These are phyloP conservation scores for Ceratocystis cubensis DNA, from an alignment of 2,329 filamentous ascomycete genomes.

Conservation along the genomic window DNA sequence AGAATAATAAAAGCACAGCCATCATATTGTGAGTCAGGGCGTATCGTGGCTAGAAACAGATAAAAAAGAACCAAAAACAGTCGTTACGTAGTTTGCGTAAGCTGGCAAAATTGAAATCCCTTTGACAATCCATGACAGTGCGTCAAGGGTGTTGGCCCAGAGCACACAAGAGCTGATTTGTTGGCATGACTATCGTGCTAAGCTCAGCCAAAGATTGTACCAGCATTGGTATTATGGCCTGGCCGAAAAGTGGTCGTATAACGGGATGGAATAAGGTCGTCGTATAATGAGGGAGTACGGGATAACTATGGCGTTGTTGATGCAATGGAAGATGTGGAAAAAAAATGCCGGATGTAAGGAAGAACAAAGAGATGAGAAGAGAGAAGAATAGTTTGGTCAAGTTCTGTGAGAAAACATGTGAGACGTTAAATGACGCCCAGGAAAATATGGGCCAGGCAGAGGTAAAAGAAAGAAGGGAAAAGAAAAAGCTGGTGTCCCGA, in stretches of 20 bases:
- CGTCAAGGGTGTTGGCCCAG: background rate
- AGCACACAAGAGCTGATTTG: background rate
- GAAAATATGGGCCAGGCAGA: conserved; percentile 9
- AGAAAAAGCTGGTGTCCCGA: conserved; percentile 26
- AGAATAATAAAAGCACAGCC: background rate
- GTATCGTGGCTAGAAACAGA: conserved; percentile 2
- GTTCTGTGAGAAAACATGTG: background rate
- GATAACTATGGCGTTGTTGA: background rate
- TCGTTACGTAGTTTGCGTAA: background rate
- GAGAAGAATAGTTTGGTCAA: background rate
- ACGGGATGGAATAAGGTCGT: background rate
- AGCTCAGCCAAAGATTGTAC: background rate
- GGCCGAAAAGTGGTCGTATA: background rate
- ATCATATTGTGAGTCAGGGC: background rate
- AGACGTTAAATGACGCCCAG: conserved; percentile 6
- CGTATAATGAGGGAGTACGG: background rate
- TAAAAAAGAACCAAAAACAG: background rate
- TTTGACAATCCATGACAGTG: too few species aligned
- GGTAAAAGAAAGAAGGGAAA: conserved; percentile 22
- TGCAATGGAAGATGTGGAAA: background rate
- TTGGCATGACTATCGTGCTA: background rate
- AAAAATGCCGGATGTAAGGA: background rate
- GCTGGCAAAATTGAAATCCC: background rate
- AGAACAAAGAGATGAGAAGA: background rate
- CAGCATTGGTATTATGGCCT: background rate